Base-by-base conservation (phyloP, 192 early-diverging fungal species). In the Backusella circina region DNA sequence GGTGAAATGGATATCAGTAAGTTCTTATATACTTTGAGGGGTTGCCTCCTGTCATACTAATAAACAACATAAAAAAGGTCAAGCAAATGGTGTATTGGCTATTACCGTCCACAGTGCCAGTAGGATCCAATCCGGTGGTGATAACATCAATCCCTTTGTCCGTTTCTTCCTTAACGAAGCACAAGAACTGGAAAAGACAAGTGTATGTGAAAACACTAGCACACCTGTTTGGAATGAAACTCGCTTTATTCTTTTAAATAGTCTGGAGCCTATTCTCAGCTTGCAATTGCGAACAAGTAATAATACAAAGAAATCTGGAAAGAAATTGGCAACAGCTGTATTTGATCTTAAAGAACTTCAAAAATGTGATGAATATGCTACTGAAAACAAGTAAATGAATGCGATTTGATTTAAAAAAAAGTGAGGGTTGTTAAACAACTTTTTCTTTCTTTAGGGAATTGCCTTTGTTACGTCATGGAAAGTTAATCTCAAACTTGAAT, bases 11-110 rank as follows among this genome's bases (percentile, higher is more conserved):
- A 78, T 67, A 75, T 82, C 28, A 78, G 72, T 78, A 77, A 77
- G 76, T 61, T 23, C n/a, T 35, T 38, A 26, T 26, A 35, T 67
- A 35, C 18, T n/a, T 35, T 2, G 5, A 65, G 5, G n/a, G n/a
- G n/a, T n/a, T n/a, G n/a, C 15, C 2, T 57, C 36, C 2, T 37
- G 36, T 1, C 16, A 5, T 47, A 47, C 33, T 47, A 47, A 15
- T 47, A 47, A 57, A 26, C 1, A 13, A 68, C 0, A 35, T n/a
- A 32, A 0, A 36, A 65, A 39, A 61, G 79, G 33, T 23, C 71
- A 73, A 51, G 93, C 80, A 12, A 82, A 78, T 51, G 80, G 80
- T 69, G 80, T 82, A 3, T 38, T 82, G 35, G 80, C 76, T 0
- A 65, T 82, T 26, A 82, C 80, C 0, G 73, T 82, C 0, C 47